A percentile compares a stretch with the other conserved stretches of the same genome.
These are phyloP conservation scores for Papiliotrema nemorosa DNA, from an alignment of 1,284 basidiomycete species.

Conservation along the genomic window DNA sequence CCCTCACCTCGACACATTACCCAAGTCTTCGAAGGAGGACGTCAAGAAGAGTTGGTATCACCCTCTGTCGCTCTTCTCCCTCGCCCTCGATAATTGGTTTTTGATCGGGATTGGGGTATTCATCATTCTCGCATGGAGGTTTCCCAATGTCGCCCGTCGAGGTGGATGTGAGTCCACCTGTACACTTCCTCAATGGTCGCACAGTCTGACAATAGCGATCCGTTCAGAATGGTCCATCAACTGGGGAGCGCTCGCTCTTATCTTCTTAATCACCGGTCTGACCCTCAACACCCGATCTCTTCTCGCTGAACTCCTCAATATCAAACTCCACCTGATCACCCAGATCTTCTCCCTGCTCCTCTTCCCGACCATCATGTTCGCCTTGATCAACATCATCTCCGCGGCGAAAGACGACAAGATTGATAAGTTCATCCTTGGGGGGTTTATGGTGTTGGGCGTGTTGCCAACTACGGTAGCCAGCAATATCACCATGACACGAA, in stretches of 20 bases:
- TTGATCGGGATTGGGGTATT: conserved; percentile 29
- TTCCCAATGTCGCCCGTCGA: conserved; percentile 18
- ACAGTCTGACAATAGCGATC: conserved; percentile 9
- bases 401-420: conserved; percentile 20
- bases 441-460: conserved; percentile 34
- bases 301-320: conserved; percentile 21
- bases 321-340: conserved; percentile 34
- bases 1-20: too few species aligned
- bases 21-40: too few species aligned
- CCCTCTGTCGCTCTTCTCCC: not conserved
- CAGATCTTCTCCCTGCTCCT: conserved; percentile 34
- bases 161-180: conserved; percentile 20
- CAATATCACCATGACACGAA: conserved; percentile 41
- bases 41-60: conserved; percentile 5
- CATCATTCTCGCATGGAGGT: conserved; percentile 26
- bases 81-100: conserved; percentile 26
- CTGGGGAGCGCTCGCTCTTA: conserved; percentile 34
- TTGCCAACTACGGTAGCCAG: conserved; percentile 32
- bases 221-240: conserved; percentile 20
- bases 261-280: conserved; percentile 42
- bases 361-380: conserved; percentile 31
- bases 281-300: conserved; percentile 25
- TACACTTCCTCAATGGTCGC: conserved; percentile 1
- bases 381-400: conserved; percentile 24
- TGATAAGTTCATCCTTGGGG: conserved; percentile 28